Evolutionary conservation across 75 land plant genomes (phyloP).

Genomic region (Chamaecyparis obtusa): DNA sequence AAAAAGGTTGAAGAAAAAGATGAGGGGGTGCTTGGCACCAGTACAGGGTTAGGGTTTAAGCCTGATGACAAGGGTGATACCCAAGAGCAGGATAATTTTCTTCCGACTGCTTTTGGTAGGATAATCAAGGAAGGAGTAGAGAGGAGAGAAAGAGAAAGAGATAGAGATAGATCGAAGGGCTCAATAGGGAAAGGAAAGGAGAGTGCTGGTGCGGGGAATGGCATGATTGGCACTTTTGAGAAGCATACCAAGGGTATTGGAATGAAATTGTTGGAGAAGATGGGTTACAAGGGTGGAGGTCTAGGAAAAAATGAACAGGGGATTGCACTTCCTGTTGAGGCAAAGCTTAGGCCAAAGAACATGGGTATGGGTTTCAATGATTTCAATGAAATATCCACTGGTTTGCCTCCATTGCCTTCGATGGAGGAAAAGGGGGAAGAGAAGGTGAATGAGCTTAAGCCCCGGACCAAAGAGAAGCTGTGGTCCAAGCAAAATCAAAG

Average conservation of each 20-base stretch:
- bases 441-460: constrained; percentile 18
- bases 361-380: constrained; percentile 99
- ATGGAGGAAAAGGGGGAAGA: constrained; percentile 47
- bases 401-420: constrained; percentile 36
- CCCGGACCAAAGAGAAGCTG: constrained; percentile 53
- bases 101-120: constrained; percentile 86
- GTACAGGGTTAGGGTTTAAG: constrained; percentile 17
- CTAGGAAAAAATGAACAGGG: constrained; percentile 94
- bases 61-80: constrained; percentile 16
- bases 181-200: constrained; percentile 19
- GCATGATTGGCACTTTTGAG: constrained; percentile 65
- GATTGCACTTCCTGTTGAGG: constrained; percentile 81
- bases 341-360: constrained; percentile 79
- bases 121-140: constrained; percentile 72
- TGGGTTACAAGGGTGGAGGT: constrained; percentile 94
- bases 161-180: constrained; percentile 33
- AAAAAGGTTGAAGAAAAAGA: constrained; percentile 28
- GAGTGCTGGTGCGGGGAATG: constrained; percentile 9
- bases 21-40: constrained; percentile 10
- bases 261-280: constrained; percentile 78
- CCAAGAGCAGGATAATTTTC: constrained; percentile 41
- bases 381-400: constrained; percentile 54
- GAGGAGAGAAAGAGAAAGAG: constrained; percentile 64
- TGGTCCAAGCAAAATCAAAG: constrained; percentile 61
- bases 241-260: constrained; percentile 90